Evolutionary conservation across 352 stramenopile genomes (phyloP).

Genomic region (Globisporangium viniferum): DNA sequence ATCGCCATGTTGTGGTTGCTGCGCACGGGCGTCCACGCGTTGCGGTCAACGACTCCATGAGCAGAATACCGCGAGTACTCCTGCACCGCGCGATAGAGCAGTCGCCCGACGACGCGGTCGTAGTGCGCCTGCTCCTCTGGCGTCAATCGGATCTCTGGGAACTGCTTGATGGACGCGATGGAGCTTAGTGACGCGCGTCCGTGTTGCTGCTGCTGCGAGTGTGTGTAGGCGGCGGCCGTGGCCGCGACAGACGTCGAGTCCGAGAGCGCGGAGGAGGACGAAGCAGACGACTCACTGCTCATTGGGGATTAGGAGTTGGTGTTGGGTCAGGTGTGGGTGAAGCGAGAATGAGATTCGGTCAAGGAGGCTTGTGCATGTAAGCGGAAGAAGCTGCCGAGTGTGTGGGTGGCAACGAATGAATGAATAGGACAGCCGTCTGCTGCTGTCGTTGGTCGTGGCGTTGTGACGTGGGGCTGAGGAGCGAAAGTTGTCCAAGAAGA

Average conservation of each 20-base stretch:
- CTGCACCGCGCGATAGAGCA: background rate
- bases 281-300: background rate
- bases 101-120: background rate
- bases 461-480: background rate
- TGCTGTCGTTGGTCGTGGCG: background rate
- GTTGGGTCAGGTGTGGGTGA: background rate
- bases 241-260: background rate
- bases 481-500: background rate
- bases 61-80: background rate
- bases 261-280: background rate
- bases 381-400: too few species aligned
- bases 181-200: background rate
- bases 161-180: background rate
- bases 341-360: background rate
- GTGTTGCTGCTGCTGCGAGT: background rate
- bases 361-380: too few species aligned
- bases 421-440: background rate
- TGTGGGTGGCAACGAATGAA: background rate
- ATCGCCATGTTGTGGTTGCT: conserved; percentile 15
- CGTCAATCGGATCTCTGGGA: background rate
- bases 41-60: conserved; percentile 3
- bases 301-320: background rate
- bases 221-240: background rate
- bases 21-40: conserved; percentile 18
- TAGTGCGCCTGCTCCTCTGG: background rate